Evolutionary conservation across 1,139 yeast genomes (phyloP).

Genomic region (Geotrichum cucujoidarum): DNA sequence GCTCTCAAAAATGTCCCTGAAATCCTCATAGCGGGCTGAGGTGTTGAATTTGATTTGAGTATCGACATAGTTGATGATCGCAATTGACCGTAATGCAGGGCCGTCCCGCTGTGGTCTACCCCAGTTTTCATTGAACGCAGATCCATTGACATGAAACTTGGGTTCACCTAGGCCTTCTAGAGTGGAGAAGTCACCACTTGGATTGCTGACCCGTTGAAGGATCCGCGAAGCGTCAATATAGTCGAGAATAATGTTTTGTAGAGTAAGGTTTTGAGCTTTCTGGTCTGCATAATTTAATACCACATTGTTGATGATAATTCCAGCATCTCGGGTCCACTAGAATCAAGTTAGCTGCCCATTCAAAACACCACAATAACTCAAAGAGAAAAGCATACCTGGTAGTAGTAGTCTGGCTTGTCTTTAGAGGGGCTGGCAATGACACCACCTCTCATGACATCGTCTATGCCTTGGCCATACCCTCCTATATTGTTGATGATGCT

Average conservation of each 20-base stretch:
- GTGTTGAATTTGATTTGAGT: slow-evolving; percentile 38
- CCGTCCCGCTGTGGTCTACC: slow-evolving; percentile 97
- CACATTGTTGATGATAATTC: slow-evolving; percentile 68
- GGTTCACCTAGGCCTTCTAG: slow-evolving; percentile 78
- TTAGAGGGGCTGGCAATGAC: slow-evolving; percentile 82
- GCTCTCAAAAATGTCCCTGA: slow-evolving; percentile 32
- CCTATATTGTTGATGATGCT: slow-evolving; percentile 62
- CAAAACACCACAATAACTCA: no score
- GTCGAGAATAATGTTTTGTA: slow-evolving; percentile 44
- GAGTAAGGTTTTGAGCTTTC: slow-evolving; percentile 31
- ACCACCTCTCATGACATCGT: slow-evolving; percentile 57
- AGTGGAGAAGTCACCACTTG: slow-evolving; percentile 57
- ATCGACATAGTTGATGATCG: slow-evolving; percentile 55
- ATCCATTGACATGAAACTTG: slow-evolving; percentile 64
- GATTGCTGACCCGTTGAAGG: slow-evolving; percentile 63
- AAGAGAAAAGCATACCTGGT: slow-evolving; percentile 43
- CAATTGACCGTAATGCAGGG: slow-evolving; percentile 72
- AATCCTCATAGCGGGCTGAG: slow-evolving; percentile 23
- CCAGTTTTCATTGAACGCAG: slow-evolving; percentile 64
- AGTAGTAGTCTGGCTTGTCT: slow-evolving; percentile 67
- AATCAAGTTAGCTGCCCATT: no score
- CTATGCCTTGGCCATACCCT: slow-evolving; percentile 38
- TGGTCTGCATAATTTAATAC: slow-evolving; percentile 48
- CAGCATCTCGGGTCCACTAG: slow-evolving; percentile 82
- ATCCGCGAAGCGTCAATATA: slow-evolving; percentile 55